Percentiles rank a stretch among this genome's conserved stretches.
These are phyloP conservation scores for Globisporangium camurandrum DNA, from an alignment of 352 stramenopile species.

Conservation along the genomic window DNA sequence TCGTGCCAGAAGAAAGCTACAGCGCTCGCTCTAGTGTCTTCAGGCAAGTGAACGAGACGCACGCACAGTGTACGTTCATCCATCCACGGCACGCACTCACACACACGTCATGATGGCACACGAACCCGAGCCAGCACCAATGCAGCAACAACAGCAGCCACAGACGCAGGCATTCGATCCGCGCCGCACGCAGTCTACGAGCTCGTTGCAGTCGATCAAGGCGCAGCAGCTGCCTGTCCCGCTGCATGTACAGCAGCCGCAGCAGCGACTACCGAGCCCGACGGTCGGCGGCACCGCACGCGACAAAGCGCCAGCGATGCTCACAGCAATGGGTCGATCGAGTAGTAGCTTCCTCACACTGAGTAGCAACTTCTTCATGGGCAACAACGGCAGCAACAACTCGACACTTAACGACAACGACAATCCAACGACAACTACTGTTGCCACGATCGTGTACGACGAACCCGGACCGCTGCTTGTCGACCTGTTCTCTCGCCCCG, in stretches of 20 bases:
- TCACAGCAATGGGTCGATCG: slow-evolving; percentile 18
- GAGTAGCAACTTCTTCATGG: slow-evolving; percentile 21
- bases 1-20: too few relatives aligned
- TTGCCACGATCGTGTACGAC: slow-evolving; percentile 42
- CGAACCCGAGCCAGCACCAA: not conserved
- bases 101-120: slow-evolving; percentile 2
- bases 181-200: slow-evolving; percentile 49
- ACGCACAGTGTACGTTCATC: too few relatives aligned
- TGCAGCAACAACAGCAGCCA: not conserved
- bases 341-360: slow-evolving; percentile 36
- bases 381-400: too few relatives aligned
- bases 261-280: slow-evolving; percentile 1
- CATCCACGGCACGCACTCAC: not conserved
- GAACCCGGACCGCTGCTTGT: slow-evolving; percentile 48
- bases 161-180: slow-evolving; percentile 7
- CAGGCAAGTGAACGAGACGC: too few relatives aligned
- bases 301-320: slow-evolving; percentile 17
- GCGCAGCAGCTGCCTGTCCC: slow-evolving; percentile 15
- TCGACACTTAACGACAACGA: slow-evolving; percentile 11
- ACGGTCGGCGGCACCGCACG: not conserved
- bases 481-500: slow-evolving; percentile 64
- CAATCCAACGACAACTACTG: slow-evolving; percentile 16
- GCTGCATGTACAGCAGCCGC: slow-evolving; percentile 5
- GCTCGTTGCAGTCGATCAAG: slow-evolving; percentile 9
- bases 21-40: too few relatives aligned